These are phyloP conservation scores for Pseudopyrenochaeta lycopersici DNA, from an alignment of 2,329 filamentous ascomycete species.

Conservation along the genomic window DNA sequence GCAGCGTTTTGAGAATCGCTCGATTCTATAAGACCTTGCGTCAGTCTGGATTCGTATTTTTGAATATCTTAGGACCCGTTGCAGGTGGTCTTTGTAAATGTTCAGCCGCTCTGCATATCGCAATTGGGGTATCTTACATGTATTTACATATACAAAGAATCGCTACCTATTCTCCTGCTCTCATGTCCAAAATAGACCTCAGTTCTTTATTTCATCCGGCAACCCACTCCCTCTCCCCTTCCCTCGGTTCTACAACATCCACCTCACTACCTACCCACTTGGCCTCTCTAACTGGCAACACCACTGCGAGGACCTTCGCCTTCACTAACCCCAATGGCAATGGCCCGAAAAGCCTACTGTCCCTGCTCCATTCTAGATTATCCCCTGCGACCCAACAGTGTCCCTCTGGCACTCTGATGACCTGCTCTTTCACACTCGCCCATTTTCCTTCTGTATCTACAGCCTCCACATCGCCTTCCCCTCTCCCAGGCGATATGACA, in stretches of 20 bases:
- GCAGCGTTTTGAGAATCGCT: too few species aligned
- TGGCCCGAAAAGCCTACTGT: slow-evolving; percentile 87
- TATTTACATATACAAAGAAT: too few species aligned
- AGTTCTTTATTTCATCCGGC: not conserved
- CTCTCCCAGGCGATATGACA: slow-evolving; percentile 65
- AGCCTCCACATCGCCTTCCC: slow-evolving; percentile 34
- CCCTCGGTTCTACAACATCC: slow-evolving; percentile 20
- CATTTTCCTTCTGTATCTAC: slow-evolving; percentile 34
- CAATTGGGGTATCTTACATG: too few species aligned
- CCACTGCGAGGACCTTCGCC: slow-evolving; percentile 75
- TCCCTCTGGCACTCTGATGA: slow-evolving; percentile 84
- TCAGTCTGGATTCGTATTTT: too few species aligned
- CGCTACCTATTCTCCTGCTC: too few species aligned
- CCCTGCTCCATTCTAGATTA: slow-evolving; percentile 82
- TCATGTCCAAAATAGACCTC: too few species aligned
- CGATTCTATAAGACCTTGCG: too few species aligned
- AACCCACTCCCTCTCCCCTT: slow-evolving; percentile 20
- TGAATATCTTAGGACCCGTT: too few species aligned
- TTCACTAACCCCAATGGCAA: slow-evolving; percentile 84
- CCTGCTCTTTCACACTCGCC: slow-evolving; percentile 48
- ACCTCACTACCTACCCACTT: slow-evolving; percentile 34
- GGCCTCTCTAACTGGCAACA: slow-evolving; percentile 30
- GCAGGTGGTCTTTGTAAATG: too few species aligned
- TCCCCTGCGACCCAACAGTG: slow-evolving; percentile 94
- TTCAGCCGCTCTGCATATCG: too few species aligned